Evolutionary conservation across 164 flowering plant species (phyloP).

Genomic region (Liquidambar formosana): DNA sequence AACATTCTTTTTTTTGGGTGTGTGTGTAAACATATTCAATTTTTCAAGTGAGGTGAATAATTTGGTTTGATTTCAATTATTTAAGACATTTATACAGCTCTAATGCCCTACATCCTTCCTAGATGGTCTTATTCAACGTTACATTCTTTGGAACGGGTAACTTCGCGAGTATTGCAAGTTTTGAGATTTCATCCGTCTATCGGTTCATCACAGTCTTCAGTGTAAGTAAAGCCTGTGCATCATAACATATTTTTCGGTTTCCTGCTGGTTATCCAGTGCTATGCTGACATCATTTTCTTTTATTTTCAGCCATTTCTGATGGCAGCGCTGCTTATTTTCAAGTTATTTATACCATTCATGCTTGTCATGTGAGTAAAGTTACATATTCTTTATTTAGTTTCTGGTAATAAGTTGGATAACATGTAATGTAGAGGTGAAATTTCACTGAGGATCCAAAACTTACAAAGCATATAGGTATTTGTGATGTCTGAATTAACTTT

Average conservation of each 20-base stretch:
- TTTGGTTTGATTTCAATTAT: neutral
- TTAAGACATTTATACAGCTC: neutral
- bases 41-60: neutral
- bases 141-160: slow-evolving; percentile 98
- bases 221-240: slow-evolving; percentile 46
- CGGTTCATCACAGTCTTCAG: slow-evolving; percentile 94
- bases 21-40: neutral
- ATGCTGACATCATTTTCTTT: slow-evolving; percentile 22
- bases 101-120: slow-evolving; percentile 4
- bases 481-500: too few species aligned
- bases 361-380: slow-evolving; percentile 85
- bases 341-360: slow-evolving; percentile 91
- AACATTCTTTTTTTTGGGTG: neutral
- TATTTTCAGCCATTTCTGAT: slow-evolving; percentile 91
- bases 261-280: slow-evolving; percentile 3
- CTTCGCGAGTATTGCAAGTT: slow-evolving; percentile 98
- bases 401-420: neutral
- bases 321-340: slow-evolving; percentile 92
- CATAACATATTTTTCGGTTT: neutral
- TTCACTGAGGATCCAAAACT: too few species aligned
- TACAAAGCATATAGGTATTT: too few species aligned
- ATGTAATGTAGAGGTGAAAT: too few species aligned
- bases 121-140: slow-evolving; percentile 92
- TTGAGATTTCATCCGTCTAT: slow-evolving; percentile 96
- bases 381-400: neutral